phyloP scores from a whole-genome alignment of 2,329 filamentous ascomycete species.

The Pseudocercospora cruenta region DNA sequence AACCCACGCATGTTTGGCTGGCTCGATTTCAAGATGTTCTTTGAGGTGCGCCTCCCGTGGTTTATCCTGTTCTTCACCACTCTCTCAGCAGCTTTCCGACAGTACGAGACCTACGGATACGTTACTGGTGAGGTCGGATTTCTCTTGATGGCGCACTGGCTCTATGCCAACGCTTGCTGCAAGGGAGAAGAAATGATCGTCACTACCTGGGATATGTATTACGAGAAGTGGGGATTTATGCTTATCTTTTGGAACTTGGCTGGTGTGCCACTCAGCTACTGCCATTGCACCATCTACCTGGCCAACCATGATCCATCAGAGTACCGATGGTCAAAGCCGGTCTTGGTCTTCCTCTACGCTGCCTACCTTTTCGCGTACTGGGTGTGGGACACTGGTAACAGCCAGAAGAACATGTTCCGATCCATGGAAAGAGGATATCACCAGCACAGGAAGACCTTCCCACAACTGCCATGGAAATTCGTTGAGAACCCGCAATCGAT shows the following conservation, averaged over 20 bases:
- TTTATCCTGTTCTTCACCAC: constrained; percentile 83
- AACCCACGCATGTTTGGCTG: constrained; percentile 78
- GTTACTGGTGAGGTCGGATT: constrained; percentile 84
- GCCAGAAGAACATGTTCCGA: constrained; percentile 91
- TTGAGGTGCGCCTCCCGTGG: constrained; percentile 90
- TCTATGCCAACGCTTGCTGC: constrained; percentile 89
- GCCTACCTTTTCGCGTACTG: constrained; percentile 85
- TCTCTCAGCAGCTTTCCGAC: constrained; percentile 74
- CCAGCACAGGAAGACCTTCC: constrained; percentile 77
- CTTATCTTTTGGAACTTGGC: constrained; percentile 97
- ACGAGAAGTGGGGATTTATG: constrained; percentile 97
- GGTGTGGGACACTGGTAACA: constrained; percentile 90
- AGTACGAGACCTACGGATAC: constrained; percentile 84
- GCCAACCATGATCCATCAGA: constrained; percentile 78
- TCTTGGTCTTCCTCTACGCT: constrained; percentile 66
- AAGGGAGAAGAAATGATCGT: constrained; percentile 92
- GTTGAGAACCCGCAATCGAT: constrained; percentile 81
- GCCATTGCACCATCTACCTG: constrained; percentile 88
- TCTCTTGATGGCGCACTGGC: constrained; percentile 83
- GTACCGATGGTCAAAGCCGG: constrained; percentile 75
- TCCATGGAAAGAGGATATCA: constrained; percentile 74
- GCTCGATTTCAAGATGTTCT: constrained; percentile 94
- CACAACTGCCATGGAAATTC: constrained; percentile 86
- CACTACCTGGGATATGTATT: constrained; percentile 94
- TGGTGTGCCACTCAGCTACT: constrained; percentile 87